Evolutionary conservation across 441 rosid species (phyloP).

Genomic region (Lepidium campestre): DNA sequence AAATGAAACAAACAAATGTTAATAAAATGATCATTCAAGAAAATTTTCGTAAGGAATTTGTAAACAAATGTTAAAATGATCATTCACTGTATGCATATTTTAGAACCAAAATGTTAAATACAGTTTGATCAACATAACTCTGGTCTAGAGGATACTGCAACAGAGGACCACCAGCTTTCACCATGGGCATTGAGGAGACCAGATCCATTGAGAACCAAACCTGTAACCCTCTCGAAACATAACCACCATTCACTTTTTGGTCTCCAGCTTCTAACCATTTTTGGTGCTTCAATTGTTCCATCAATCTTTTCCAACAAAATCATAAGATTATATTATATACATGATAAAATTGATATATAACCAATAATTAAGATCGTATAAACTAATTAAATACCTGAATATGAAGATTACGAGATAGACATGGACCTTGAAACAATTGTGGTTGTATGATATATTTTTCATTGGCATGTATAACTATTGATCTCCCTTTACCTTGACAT

Average conservation of each 20-base stretch:
- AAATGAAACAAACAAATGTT: too few species aligned
- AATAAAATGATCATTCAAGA: too few species aligned
- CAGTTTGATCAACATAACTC: not conserved
- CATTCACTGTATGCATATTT: too few species aligned
- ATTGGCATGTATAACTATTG: not conserved
- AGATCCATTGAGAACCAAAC: slow-evolving; percentile 9
- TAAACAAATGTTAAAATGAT: too few species aligned
- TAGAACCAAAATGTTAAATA: not conserved
- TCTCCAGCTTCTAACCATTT: not conserved
- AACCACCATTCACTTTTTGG: not conserved
- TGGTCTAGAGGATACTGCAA: too few species aligned
- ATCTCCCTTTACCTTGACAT: not conserved
- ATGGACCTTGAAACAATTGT: slow-evolving; percentile 21
- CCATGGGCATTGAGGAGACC: slow-evolving; percentile 19
- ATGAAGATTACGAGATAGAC: slow-evolving; percentile 1
- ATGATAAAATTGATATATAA: too few species aligned
- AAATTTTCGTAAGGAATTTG: too few species aligned
- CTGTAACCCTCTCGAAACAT: not conserved
- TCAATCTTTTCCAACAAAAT: slow-evolving; percentile 6
- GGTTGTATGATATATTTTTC: slow-evolving; percentile 18
- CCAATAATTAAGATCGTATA: too few species aligned
- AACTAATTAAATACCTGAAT: slow-evolving; percentile 9
- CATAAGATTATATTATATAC: not conserved
- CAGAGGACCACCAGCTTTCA: slow-evolving; percentile 26
- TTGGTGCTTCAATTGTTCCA: slow-evolving; percentile 14